Evolutionary conservation across 495 filamentous ascomycete species (phyloP).

Genomic region (Polyplosphaeria fusca): DNA sequence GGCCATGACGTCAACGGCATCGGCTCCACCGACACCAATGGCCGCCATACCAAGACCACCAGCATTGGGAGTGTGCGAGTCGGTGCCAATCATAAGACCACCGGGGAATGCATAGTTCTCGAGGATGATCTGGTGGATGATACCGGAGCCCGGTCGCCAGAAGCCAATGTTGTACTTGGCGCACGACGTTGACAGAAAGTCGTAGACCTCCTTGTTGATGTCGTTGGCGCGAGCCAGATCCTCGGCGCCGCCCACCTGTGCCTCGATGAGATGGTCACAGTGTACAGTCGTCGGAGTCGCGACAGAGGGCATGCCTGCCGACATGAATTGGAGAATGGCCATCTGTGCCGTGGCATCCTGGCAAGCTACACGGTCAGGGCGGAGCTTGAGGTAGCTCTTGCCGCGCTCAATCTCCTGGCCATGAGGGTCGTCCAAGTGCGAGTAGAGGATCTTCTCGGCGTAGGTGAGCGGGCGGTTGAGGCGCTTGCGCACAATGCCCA

Average conservation of each 20-base stretch:
- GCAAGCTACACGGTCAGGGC: conserved; percentile 97
- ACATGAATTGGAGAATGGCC: conserved; percentile 99
- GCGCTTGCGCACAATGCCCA: conserved; percentile 78
- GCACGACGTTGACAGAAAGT: conserved; percentile 91
- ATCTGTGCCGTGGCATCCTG: conserved; percentile 99
- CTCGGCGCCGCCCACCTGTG: conserved; percentile 88
- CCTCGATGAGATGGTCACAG: conserved; percentile 99
- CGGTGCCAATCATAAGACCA: conserved; percentile 96
- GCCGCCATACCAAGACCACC: conserved; percentile 95
- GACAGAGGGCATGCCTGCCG: conserved; percentile 89
- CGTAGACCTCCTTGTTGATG: conserved; percentile 99
- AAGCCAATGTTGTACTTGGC: conserved; percentile 99
- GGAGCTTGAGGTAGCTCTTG: conserved; percentile 89
- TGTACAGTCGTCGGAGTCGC: conserved; percentile 95
- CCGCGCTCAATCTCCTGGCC: conserved; percentile 94
- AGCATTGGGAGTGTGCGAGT: conserved; percentile 97
- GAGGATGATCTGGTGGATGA: conserved; percentile 97
- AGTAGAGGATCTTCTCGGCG: conserved; percentile 99
- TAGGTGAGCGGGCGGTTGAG: conserved; percentile 91
- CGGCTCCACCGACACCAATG: conserved; percentile 97
- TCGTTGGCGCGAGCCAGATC: conserved; percentile 86
- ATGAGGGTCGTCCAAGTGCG: conserved; percentile 95
- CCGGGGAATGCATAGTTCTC: conserved; percentile 99
- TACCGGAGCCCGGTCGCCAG: conserved; percentile 97
- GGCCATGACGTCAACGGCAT: conserved; percentile 98